Evolutionary conservation across 2,329 filamentous ascomycete species (phyloP), one percentile per base, ranked within the genome.

Genomic region (Triangularia setosa): DNA sequence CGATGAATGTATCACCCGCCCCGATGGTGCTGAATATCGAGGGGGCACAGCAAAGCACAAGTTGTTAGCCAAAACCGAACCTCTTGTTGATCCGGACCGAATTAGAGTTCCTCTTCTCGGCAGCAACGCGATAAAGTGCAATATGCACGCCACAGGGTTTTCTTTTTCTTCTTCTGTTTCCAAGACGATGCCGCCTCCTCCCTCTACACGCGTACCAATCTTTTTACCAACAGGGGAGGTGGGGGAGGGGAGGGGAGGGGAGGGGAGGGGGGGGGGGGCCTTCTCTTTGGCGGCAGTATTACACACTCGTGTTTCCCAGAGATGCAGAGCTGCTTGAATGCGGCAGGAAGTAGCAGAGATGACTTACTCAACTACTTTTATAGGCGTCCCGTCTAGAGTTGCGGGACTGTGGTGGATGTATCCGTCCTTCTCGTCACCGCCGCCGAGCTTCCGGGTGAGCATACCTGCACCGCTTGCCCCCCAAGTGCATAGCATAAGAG

Each of bases 1-100:
- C 90, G 68, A 90, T 85, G 71, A 92, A 92, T 0, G 90, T 91
- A 72, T 92, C 90, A 69, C 90, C 90, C 53, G 90, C 90, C 62
- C 90, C 90, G 66, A 92, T 83, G 5, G 88, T 83, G 73, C 89
- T 91, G 73, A 73, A 70, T 57, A 28, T 35, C 9, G 30, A 35
- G 23, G 33, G 33, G 63, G 59, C 65, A 58, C 24, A 27, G 40
- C 33, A 54, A 60, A 24, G 7, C 23, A 30, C 48, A 33, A 53
- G 24, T n/a, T 64, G 67, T 68, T 64, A 65, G 65, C 63, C 35
- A 40, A 59, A 60, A 62, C 44, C 7, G 18, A 24, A 5, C 18
- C 33, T 33, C 14, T 9, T 8, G 30, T 33, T 33, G 6, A 12
- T 30, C 27, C 27, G 40, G 40, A 48, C 40, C 40, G 40, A 48